phyloP scores from a whole-genome alignment of 306 rosid species.

The Pyrus communis region DNA sequence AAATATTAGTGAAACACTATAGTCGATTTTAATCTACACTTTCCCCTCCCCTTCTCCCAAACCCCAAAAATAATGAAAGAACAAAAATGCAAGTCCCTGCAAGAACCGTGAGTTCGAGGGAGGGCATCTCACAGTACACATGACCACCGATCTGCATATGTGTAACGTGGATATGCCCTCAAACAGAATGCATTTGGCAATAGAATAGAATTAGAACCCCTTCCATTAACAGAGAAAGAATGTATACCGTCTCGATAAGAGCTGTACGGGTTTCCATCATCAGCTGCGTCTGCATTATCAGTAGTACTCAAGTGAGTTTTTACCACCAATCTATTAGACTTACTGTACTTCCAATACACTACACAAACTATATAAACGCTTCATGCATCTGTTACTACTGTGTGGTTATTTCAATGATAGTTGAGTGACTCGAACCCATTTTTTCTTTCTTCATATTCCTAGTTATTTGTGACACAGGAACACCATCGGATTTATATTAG shows the following conservation, averaged over 20 bases:
- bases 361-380: not conserved
- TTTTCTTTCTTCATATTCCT: too few species aligned
- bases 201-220: not conserved
- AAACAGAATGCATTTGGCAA: not conserved
- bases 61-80: not conserved
- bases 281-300: slow-evolving; percentile 6
- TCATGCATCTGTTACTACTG: not conserved
- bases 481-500: not conserved
- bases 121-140: not conserved
- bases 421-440: not conserved
- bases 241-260: slow-evolving; percentile 8
- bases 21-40: not conserved
- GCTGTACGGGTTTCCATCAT: slow-evolving; percentile 1
- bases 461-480: too few species aligned
- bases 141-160: not conserved
- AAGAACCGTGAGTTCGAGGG: not conserved
- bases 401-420: not conserved
- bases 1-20: too few species aligned
- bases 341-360: not conserved
- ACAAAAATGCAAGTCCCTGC: not conserved
- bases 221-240: not conserved
- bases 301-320: not conserved
- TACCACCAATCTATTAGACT: not conserved
- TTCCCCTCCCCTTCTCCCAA: not conserved
- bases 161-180: not conserved